These are phyloP conservation scores for Apiotrichum laibachii DNA, from an alignment of 1,284 basidiomycete genomes.

Conservation along the genomic window DNA sequence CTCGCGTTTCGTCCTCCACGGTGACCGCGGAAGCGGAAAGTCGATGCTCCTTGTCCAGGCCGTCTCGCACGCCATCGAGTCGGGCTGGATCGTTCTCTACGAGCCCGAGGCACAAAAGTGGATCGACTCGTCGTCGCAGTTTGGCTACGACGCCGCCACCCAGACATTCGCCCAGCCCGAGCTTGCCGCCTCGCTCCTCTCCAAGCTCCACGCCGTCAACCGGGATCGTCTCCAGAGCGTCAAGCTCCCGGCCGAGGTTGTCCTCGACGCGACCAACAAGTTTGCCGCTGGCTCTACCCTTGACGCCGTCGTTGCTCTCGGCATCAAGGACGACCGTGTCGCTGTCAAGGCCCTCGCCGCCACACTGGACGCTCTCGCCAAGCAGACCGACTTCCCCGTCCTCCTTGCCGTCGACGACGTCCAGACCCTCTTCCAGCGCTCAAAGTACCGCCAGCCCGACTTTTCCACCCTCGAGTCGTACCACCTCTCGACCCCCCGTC, in stretches of 20 bases:
- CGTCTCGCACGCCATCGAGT: slow-evolving; percentile 66
- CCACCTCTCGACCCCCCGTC: slow-evolving; percentile 74
- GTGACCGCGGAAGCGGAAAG: slow-evolving; percentile 78
- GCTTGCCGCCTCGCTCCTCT: slow-evolving; percentile 44
- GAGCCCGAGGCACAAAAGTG: slow-evolving; percentile 72
- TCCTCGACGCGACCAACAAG: slow-evolving; percentile 51
- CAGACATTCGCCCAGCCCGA: slow-evolving; percentile 75
- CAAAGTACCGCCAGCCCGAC: slow-evolving; percentile 74
- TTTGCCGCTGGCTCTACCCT: slow-evolving; percentile 59
- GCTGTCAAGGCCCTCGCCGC: slow-evolving; percentile 65
- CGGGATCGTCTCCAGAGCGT: slow-evolving; percentile 35
- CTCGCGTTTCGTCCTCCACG: slow-evolving; percentile 48
- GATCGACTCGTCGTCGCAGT: slow-evolving; percentile 73
- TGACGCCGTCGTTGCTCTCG: slow-evolving; percentile 61
- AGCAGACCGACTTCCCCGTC: slow-evolving; percentile 71
- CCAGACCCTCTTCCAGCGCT: slow-evolving; percentile 72
- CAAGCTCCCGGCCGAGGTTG: slow-evolving; percentile 24
- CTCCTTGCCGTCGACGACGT: slow-evolving; percentile 83
- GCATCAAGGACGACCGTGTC: slow-evolving; percentile 58
- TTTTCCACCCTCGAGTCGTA: slow-evolving; percentile 70
- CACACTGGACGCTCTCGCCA: slow-evolving; percentile 64
- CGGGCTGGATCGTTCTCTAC: slow-evolving; percentile 82
- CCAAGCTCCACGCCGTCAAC: slow-evolving; percentile 48
- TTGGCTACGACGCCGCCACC: slow-evolving; percentile 70
- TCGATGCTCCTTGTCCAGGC: slow-evolving; percentile 77